phyloP scores from a whole-genome alignment of 352 stramenopile genomes.

The Phytophthora chlamydospora region DNA sequence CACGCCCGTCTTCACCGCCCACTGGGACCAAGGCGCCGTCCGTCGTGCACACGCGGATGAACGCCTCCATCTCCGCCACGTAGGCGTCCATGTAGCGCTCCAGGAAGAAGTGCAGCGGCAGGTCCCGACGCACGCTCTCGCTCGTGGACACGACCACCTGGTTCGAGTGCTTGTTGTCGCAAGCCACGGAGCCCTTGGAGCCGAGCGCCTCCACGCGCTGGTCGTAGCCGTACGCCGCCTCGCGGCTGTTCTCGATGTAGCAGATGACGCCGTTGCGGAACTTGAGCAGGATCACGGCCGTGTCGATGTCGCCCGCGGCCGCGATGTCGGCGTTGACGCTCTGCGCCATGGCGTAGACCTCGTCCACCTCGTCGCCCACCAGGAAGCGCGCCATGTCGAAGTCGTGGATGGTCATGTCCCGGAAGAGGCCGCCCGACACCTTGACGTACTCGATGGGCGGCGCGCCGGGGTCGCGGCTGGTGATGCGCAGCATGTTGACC shows the following conservation, averaged over 20 bases:
- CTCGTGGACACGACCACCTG: constrained; percentile 69
- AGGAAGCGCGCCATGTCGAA: constrained; percentile 80
- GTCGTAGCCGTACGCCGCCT: constrained; percentile 95
- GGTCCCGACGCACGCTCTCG: constrained; percentile 64
- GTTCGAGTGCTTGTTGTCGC: constrained; percentile 95
- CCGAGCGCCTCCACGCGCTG: constrained; percentile 94
- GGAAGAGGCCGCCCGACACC: constrained; percentile 91
- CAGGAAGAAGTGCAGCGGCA: constrained; percentile 96
- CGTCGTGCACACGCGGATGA: constrained; percentile 62
- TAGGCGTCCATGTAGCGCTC: constrained; percentile 93
- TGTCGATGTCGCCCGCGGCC: constrained; percentile 90
- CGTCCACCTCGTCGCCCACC: constrained; percentile 72
- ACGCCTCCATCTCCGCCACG: constrained; percentile 72
- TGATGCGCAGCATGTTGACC: constrained; percentile 86
- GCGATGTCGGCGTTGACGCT: constrained; percentile 61
- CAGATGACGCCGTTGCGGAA: constrained; percentile 91
- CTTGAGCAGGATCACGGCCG: constrained; percentile 90
- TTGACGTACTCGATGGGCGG: constrained; percentile 60
- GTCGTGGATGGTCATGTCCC: constrained; percentile 97
- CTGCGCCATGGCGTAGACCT: constrained; percentile 75
- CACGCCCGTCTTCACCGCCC: constrained; percentile 59
- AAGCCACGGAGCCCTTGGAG: constrained; percentile 90
- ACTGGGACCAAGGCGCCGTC: constrained; percentile 52
- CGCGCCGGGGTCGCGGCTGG: constrained; percentile 57
- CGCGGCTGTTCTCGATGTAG: constrained; percentile 95